These are phyloP conservation scores for Hypomontagnella monticulosa DNA, from an alignment of 495 filamentous ascomycete genomes.

Conservation along the genomic window DNA sequence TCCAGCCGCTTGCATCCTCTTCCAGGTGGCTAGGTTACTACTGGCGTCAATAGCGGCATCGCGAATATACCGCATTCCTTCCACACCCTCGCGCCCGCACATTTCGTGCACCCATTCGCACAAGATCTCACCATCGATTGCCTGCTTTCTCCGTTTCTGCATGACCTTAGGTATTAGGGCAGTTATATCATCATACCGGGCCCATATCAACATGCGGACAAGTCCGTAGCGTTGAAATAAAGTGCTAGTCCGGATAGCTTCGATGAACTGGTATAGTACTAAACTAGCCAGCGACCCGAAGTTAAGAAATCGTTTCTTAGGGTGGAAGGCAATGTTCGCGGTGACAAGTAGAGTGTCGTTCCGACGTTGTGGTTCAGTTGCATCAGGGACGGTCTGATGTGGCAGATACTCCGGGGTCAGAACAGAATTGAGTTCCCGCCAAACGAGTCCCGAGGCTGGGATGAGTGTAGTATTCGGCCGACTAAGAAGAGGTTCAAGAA, in stretches of 20 bases:
- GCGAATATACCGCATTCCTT: conserved; percentile 35
- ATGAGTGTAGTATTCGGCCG: conserved; percentile 63
- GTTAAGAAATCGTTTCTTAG: conserved; percentile 45
- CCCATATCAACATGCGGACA: conserved; percentile 76
- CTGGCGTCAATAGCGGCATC: conserved; percentile 49
- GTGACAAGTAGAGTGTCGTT: conserved; percentile 76
- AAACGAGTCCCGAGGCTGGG: conserved; percentile 58
- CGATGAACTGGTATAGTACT: conserved; percentile 60
- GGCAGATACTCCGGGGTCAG: conserved; percentile 58
- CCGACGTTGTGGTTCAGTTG: conserved; percentile 47
- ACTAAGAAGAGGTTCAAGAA: conserved; percentile 70
- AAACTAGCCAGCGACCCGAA: conserved; percentile 55
- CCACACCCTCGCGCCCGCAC: conserved; percentile 44
- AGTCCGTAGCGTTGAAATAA: conserved; percentile 71
- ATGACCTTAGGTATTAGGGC: conserved; percentile 63
- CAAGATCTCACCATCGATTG: conserved; percentile 66
- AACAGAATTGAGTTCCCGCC: conserved; percentile 60
- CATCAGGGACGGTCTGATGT: conserved; percentile 54
- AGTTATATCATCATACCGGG: conserved; percentile 60
- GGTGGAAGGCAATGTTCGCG: conserved; percentile 62
- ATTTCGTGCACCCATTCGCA: conserved; percentile 59
- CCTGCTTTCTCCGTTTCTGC: conserved; percentile 58
- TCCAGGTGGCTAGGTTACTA: conserved; percentile 36
- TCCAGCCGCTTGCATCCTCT: conserved; percentile 50
- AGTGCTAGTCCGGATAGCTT: conserved; percentile 49